Evolutionary conservation across 192 early-diverging fungal species (phyloP).

Genomic region (Coemansia erecta): DNA sequence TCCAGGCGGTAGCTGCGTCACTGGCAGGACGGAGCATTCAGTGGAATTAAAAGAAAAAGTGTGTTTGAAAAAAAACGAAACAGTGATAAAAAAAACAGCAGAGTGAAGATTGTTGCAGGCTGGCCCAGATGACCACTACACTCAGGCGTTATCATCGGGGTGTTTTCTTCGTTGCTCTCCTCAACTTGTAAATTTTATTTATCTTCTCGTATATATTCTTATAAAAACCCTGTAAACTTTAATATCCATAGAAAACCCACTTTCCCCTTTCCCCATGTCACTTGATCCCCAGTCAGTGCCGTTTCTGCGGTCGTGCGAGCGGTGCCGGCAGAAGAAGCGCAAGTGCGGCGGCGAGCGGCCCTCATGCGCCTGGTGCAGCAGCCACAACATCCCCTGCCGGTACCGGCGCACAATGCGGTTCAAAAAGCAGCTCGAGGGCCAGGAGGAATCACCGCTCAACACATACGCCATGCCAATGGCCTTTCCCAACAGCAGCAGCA

Average conservation of each 20-base stretch:
- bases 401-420: constrained; percentile 50
- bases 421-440: constrained; percentile 39
- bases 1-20: too few species aligned
- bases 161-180: too few species aligned
- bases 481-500: constrained; percentile 2
- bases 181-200: too few species aligned
- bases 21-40: too few species aligned
- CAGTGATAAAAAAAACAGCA: too few species aligned
- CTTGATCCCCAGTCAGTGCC: constrained; percentile 45
- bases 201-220: too few species aligned
- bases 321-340: constrained; percentile 51
- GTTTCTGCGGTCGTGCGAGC: constrained; percentile 52
- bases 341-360: constrained; percentile 50
- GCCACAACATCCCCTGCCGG: constrained; percentile 38
- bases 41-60: too few species aligned
- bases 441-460: constrained; percentile 21
- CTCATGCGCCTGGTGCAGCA: constrained; percentile 44
- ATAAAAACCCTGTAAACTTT: background rate
- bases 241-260: too few species aligned
- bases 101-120: too few species aligned
- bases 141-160: too few species aligned
- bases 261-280: constrained; percentile 28
- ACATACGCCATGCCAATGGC: constrained; percentile 18
- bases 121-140: too few species aligned
- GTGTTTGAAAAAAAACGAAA: too few species aligned